Base-by-base conservation (phyloP, 2,329 filamentous ascomycete species). In the Hirsutella rhossiliensis region DNA sequence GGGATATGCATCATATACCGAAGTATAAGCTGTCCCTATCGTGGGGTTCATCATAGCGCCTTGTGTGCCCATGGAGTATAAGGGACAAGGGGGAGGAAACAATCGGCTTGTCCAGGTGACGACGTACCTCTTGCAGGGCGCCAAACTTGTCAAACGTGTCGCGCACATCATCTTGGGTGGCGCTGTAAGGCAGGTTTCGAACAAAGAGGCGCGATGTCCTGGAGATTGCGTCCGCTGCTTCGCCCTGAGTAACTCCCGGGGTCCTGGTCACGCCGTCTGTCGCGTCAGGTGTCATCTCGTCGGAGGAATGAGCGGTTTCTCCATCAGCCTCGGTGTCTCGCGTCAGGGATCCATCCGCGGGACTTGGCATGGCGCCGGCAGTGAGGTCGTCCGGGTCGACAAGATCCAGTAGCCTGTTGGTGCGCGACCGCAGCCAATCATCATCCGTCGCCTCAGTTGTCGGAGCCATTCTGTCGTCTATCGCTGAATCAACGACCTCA, bases 11-110 rank as follows among this genome's bases (percentile, higher is more conserved):
- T 94, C 89, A 97, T 72, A 73, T 87, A 85, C 87, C 69, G 63
- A 56, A 73, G 84, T 84, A 90, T 96, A 85, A 88, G 90, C 80
- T 97, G 92, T 97, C 92, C 92, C 92, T 97, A 97, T 97, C 92
- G 17, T 84, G 84, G 85, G 78, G 71, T 87, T 97, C 90, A 97
- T 97, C 92, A 90, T 76, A 65, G 68, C 71, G 73, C 51, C 50
- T 27, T 38, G 36, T 30, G 12, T 4, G 19, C 19, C 19, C 11
- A n/a, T 15, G 27, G 12, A 18, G 31, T 40, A 44, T 42, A 48
- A 38, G 38, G 49, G 37, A 41, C 42, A 11, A 20, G 34, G 13
- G n/a, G 13, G 23, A 18, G 5, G 6, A 28, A 13, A n/a, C n/a
- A 13, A 11, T 23, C 40, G 19, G 13, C 13, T 23, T 27, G 40